These are phyloP conservation scores for Aschersonia sp. DNA, from an alignment of 2,329 filamentous ascomycete species.

Conservation along the genomic window DNA sequence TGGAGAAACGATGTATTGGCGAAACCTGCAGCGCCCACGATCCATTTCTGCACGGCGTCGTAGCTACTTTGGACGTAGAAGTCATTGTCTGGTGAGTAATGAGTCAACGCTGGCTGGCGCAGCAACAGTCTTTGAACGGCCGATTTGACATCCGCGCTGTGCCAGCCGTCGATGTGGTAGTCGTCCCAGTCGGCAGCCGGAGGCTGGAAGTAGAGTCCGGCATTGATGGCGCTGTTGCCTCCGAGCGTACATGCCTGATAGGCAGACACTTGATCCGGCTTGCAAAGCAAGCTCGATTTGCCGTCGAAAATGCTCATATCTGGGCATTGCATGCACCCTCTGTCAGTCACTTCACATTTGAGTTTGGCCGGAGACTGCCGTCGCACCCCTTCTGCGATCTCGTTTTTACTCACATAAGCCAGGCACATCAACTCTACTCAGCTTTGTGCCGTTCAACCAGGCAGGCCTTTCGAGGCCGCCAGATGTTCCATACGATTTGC, in stretches of 20 bases:
- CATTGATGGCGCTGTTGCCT: slow-evolving; percentile 38
- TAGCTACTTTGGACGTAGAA: slow-evolving; percentile 33
- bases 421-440: slow-evolving; percentile 38
- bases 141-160: slow-evolving; percentile 29
- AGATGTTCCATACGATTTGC: slow-evolving; percentile 31
- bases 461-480: slow-evolving; percentile 30
- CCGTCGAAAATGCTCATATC: slow-evolving; percentile 33
- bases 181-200: slow-evolving; percentile 36
- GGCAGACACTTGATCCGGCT: slow-evolving; percentile 20
- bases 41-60: slow-evolving; percentile 30
- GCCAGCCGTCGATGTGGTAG: slow-evolving; percentile 35
- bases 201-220: slow-evolving; percentile 37
- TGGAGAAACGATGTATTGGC: slow-evolving; percentile 31
- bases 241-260: slow-evolving; percentile 36
- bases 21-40: slow-evolving; percentile 33
- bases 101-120: slow-evolving; percentile 26
- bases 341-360: no score
- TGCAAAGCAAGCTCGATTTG: slow-evolving; percentile 24
- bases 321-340: slow-evolving; percentile 2
- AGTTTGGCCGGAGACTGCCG: no score
- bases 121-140: slow-evolving; percentile 28
- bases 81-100: slow-evolving; percentile 27
- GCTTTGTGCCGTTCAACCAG: slow-evolving; percentile 30
- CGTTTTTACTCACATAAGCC: slow-evolving; percentile 23
- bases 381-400: no score